Evolutionary conservation across 1,284 basidiomycete genomes (phyloP).

Genomic region (Tilletia setariae): DNA sequence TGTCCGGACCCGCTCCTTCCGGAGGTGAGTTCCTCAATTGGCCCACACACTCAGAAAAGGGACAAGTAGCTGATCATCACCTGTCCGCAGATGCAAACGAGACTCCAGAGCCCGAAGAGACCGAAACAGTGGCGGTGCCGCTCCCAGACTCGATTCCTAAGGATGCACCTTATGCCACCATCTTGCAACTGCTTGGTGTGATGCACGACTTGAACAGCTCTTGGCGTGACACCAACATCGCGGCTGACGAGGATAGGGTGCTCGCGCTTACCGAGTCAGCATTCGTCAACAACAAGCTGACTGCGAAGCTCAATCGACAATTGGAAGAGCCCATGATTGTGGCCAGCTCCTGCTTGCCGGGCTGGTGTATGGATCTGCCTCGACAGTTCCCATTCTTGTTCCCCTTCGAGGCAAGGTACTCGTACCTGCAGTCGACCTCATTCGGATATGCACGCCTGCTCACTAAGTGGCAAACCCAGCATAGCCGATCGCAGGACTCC

Average conservation of each 20-base stretch:
- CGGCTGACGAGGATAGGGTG: not conserved
- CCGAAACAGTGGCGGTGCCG: conserved; percentile 19
- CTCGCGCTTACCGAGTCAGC: conserved; percentile 62
- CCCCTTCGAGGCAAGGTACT: conserved; percentile 93
- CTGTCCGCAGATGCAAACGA: conserved; percentile 16
- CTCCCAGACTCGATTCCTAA: conserved; percentile 72
- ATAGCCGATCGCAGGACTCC: conserved; percentile 58
- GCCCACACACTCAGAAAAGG: not conserved
- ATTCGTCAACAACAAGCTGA: conserved; percentile 96
- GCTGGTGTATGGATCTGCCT: conserved; percentile 92
- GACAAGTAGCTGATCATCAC: not conserved
- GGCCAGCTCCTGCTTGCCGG: conserved; percentile 90
- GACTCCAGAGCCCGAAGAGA: conserved; percentile 38
- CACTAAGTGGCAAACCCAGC: conserved; percentile 78
- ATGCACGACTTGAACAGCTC: conserved; percentile 75
- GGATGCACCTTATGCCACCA: conserved; percentile 81
- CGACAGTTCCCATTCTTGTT: conserved; percentile 96
- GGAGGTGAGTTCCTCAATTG: conserved; percentile 18
- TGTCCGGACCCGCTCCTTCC: conserved; percentile 69
- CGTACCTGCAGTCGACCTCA: conserved; percentile 92
- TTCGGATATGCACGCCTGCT: conserved; percentile 95
- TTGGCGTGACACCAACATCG: conserved; percentile 54
- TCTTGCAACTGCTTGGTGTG: conserved; percentile 82
- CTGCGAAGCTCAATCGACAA: conserved; percentile 95
- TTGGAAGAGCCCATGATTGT: conserved; percentile 98